Evolutionary conservation across 2,329 filamentous ascomycete genomes (phyloP), one percentile per base, ranked within the genome.

Genomic region (Furcasterigmium sp.): DNA sequence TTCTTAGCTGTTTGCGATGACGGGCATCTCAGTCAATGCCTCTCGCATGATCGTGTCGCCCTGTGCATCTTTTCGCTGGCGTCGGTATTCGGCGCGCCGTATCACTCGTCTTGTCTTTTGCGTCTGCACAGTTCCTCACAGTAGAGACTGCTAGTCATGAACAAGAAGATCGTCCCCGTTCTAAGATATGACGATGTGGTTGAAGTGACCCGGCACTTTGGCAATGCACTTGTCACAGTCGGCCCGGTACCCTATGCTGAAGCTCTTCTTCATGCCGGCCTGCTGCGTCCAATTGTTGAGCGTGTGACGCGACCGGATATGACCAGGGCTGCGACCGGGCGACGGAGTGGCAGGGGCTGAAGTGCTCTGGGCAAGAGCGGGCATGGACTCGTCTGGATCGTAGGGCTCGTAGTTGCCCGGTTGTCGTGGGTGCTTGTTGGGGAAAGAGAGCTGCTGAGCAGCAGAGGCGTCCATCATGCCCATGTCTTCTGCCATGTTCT

Each of bases 191-290:
- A 88, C 80, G 46, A 90, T 87, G 62, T 91, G 86, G 56, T 85
- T 89, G 58, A 88, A 90, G 59, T 91, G 86, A 1, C 86, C 86
- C 0, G 86, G 85, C 8, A 88, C 83, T 58, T 82, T 85, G 58
- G 78, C 72, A 36, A 75, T 76, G 63, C 86, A 91, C 62, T 89
- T 89, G 48, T 89, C 85, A 58, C 86, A 91, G 61, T 88, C 85
- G 11, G 82, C 75, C 49, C 85, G 72, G 65, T 84, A 90, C 40
- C 86, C 86, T 78, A 90, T 88, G 54, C 84, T 86, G 60, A 90
- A 84, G 48, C 76, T 80, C 59, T 78, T 79, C 64, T 84, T 85
- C 75, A 80, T 80, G 51, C 78, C 77, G 0, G 77, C 76, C 47
- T 80, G 75, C 55, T 71, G 68, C 2, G 78, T 81, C 78, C 77